Conservation (phyloP, 2,329 filamentous ascomycete species). For the Aspergillus neoniger region DNA sequence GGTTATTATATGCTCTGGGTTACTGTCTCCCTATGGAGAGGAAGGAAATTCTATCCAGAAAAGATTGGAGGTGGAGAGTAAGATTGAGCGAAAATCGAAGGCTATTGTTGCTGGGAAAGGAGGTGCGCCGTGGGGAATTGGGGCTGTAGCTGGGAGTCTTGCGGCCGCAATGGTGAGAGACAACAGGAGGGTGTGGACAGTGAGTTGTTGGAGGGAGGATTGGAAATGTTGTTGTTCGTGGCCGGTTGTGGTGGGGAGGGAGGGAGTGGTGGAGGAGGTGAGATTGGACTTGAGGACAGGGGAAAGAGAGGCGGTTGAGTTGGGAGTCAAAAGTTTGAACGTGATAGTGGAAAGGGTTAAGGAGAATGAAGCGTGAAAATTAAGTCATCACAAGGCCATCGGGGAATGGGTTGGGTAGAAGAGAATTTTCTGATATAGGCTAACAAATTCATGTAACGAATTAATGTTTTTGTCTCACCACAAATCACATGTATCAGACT, state of each 20-base stretch:
- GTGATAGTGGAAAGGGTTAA: background rate
- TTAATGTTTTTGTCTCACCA: background rate
- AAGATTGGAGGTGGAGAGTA: slow-evolving; percentile 46
- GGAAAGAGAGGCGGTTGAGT: slow-evolving; percentile 17
- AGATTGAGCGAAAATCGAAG: slow-evolving; percentile 51
- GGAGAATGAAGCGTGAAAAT: background rate
- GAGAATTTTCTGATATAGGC: background rate
- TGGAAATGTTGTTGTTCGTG: slow-evolving; percentile 53
- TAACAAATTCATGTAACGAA: background rate
- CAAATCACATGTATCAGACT: background rate
- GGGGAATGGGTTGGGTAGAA: background rate
- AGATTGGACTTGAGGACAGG: slow-evolving; percentile 19
- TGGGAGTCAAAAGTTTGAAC: slow-evolving; percentile 8
- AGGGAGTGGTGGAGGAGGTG: slow-evolving; percentile 46
- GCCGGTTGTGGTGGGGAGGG: slow-evolving; percentile 52
- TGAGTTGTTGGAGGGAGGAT: slow-evolving; percentile 54
- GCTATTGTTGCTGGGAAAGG: slow-evolving; percentile 55
- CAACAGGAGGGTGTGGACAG: slow-evolving; percentile 40
- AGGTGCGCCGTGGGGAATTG: slow-evolving; percentile 54
- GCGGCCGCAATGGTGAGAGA: slow-evolving; percentile 55
- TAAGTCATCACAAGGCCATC: background rate
- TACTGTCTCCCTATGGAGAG: background rate
- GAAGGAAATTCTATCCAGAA: slow-evolving; percentile 20
- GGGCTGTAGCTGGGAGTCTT: slow-evolving; percentile 50
- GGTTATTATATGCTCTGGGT: slow-evolving; percentile 50